phyloP scores from a whole-genome alignment of 208 protist genomes.

The Tritrichomonas musculus region DNA sequence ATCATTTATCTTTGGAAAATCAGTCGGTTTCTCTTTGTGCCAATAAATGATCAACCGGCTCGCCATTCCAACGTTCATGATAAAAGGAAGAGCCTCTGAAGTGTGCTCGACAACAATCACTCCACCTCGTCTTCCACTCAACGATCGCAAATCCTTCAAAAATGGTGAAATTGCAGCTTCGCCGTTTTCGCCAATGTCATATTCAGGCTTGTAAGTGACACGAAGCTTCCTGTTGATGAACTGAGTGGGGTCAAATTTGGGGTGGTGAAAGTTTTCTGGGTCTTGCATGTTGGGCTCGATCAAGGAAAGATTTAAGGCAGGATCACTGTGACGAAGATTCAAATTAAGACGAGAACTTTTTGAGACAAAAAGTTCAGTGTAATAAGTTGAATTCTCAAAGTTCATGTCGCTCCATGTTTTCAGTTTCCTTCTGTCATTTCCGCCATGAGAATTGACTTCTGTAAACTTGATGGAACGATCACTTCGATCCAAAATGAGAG shows the following conservation, averaged over 20 bases:
- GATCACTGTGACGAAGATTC: background rate
- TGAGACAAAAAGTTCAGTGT: background rate
- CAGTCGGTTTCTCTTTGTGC: background rate
- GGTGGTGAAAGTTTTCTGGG: constrained; percentile 19
- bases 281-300: background rate
- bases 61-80: constrained; percentile 6
- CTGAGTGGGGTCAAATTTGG: background rate
- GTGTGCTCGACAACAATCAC: constrained; percentile 1
- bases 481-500: background rate
- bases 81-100: background rate
- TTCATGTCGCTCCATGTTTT: background rate
- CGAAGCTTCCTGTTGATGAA: background rate
- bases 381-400: background rate
- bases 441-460: background rate
- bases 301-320: background rate
- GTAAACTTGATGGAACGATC: background rate
- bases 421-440: background rate
- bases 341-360: background rate
- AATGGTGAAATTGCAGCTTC: background rate
- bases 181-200: background rate
- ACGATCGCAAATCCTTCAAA: background rate
- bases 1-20: background rate
- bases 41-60: background rate
- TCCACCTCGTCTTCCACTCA: background rate
- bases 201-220: background rate